phyloP scores from a whole-genome alignment of 257 asterid species.

The Lavandula angustifolia region DNA sequence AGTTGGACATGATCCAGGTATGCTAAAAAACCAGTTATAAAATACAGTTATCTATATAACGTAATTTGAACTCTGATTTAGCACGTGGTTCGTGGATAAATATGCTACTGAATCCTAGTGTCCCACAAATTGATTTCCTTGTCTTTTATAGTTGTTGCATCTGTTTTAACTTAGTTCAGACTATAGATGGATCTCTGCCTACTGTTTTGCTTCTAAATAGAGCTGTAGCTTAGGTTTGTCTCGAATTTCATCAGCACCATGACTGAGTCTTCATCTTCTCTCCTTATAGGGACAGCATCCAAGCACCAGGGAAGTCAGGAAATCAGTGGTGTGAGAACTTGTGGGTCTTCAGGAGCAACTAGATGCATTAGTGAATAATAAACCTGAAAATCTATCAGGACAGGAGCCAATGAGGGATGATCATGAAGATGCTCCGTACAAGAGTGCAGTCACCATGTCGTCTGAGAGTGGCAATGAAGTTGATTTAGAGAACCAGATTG shows the following conservation, averaged over 20 bases:
- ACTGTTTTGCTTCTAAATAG: no score
- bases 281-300: slow-evolving; percentile 59
- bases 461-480: background rate
- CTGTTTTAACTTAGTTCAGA: no score
- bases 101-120: no score
- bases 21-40: background rate
- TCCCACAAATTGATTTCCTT: no score
- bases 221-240: no score
- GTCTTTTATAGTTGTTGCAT: no score
- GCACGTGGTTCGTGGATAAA: no score
- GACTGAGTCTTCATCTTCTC: no score
- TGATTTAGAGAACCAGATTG: slow-evolving; percentile 7
- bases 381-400: background rate
- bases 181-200: no score
- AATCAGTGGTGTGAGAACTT: slow-evolving; percentile 57
- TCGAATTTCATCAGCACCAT: no score
- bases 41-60: background rate
- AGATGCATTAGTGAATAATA: slow-evolving; percentile 36
- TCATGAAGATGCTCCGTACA: slow-evolving; percentile 27
- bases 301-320: slow-evolving; percentile 56
- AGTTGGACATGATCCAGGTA: slow-evolving; percentile 71
- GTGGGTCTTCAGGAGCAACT: slow-evolving; percentile 71
- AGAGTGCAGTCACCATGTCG: background rate
- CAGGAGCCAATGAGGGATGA: slow-evolving; percentile 9
- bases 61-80: no score